Evolutionary conservation across 2,329 filamentous ascomycete genomes (phyloP).

Genomic region (Cylindrodendrum hubeiense): DNA sequence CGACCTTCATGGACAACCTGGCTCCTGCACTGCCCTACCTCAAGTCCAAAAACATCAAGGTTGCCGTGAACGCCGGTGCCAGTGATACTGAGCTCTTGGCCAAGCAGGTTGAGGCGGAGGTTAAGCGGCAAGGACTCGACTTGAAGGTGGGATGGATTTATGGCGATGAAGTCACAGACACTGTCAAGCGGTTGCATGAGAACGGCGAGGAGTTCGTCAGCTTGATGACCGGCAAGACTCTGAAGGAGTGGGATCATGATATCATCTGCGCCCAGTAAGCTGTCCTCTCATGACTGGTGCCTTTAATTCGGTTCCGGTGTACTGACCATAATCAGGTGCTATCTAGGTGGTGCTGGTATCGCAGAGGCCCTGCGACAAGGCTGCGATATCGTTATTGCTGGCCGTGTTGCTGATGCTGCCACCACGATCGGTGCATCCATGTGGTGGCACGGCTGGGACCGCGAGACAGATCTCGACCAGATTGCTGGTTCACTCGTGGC

Average conservation of each 20-base stretch:
- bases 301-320: background rate
- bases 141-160: conserved; percentile 53
- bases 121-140: conserved; percentile 44
- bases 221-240: conserved; percentile 39
- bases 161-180: conserved; percentile 51
- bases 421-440: conserved; percentile 65
- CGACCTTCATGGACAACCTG: conserved; percentile 47
- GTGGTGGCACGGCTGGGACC: conserved; percentile 65
- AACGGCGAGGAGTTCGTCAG: conserved; percentile 40
- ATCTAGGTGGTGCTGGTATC: conserved; percentile 56
- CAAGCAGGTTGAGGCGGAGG: conserved; percentile 41
- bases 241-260: conserved; percentile 42
- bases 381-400: conserved; percentile 60
- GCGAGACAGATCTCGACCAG: conserved; percentile 56
- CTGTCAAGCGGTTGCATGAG: conserved; percentile 33
- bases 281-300: background rate
- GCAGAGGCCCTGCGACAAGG: conserved; percentile 53
- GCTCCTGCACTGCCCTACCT: conserved; percentile 48
- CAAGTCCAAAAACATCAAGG: conserved; percentile 48
- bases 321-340: conserved; percentile 36
- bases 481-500: conserved; percentile 62
- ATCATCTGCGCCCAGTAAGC: conserved; percentile 32
- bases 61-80: conserved; percentile 54
- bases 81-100: conserved; percentile 49
- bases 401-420: conserved; percentile 59